Base-by-base conservation (phyloP, 2,329 filamentous ascomycete species). In the Incumbomyces lentus region DNA sequence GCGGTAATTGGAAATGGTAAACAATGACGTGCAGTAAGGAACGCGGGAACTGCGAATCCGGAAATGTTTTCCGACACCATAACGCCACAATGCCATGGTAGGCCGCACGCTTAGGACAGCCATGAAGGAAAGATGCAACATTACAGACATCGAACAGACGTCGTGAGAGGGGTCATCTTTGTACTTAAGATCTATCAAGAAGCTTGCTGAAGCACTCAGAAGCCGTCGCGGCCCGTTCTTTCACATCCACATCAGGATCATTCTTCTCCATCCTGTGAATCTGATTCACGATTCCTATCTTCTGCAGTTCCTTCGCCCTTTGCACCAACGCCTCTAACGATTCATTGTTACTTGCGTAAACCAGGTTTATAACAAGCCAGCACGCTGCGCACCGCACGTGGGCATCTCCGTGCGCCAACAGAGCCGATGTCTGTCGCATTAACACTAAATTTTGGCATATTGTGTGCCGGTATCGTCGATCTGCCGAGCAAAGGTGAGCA, bases 281-380 rank as follows among this genome's bases (percentile, higher is more conserved):
- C 55, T 79, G 82, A 29, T 75, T 71, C 44, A 82, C 68, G 52
- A 89, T 83, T 0, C 87, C 87, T 19, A 92, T 64, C 44, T 76
- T 76, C 60, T 79, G 76, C 37, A 98, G 70, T 60, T 84, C 81
- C 11, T 68, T 62, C 0, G 81, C 82, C 44, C 92, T 75, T 56
- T 81, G 74, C 26, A 75, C 70, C 51, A 83, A 86, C 7, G 41
- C 49, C 8, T 76, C 77, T 17, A 72, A 68, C 6, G 76, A 72
- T 57, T 90, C 82, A 51, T 17, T 38, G 18, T 17, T 35, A 7
- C 18, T 45, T 51, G 82, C 74, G 72, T 83, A 93, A 0, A 86
- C 84, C 36, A 98, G 74, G 61, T 95, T 95, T 61, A 82, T 84
- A 37, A 93, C 74, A 36, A 94, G 73, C 75, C 89, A 90, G 53